These are phyloP conservation scores for Jimgerdemannia flammicorona DNA, from an alignment of 192 early-diverging fungal species.

Conservation along the genomic window DNA sequence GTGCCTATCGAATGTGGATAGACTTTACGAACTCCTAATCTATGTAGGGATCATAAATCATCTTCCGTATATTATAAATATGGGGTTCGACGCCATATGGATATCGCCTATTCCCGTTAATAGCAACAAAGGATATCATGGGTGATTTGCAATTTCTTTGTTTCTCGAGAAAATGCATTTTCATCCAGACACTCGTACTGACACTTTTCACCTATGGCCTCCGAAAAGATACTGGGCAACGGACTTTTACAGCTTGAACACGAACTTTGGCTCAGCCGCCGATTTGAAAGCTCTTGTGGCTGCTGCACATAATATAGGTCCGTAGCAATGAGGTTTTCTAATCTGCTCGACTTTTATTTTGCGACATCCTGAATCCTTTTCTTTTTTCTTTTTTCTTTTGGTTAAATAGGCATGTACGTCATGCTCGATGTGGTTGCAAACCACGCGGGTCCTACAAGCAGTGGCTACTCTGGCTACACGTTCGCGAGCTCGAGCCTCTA, in stretches of 20 bases:
- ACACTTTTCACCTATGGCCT: too few relatives aligned
- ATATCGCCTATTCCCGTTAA: conserved; percentile 33
- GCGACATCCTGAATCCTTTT: background rate
- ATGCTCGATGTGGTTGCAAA: conserved; percentile 47
- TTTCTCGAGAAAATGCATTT: too few relatives aligned
- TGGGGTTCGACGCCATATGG: conserved; percentile 49
- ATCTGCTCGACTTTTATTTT: too few relatives aligned
- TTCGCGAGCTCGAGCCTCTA: conserved; percentile 30
- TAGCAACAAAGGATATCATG: conserved; percentile 29
- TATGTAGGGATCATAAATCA: background rate
- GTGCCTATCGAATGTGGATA: too few relatives aligned
- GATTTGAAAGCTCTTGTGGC: conserved; percentile 30
- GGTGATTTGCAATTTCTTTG: background rate
- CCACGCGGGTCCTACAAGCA: conserved; percentile 22
- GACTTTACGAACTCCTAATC: too few relatives aligned
- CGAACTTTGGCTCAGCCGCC: conserved; percentile 37
- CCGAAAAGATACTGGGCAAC: conserved; percentile 32
- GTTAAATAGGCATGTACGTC: conserved; percentile 23
- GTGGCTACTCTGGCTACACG: conserved; percentile 24
- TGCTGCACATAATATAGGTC: conserved; percentile 26
- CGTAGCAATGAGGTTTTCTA: background rate
- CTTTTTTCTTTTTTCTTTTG: background rate
- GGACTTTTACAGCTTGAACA: conserved; percentile 36
- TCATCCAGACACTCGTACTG: too few relatives aligned
- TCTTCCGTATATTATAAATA: background rate